phyloP scores from a whole-genome alignment of 768 basidiomycete species.

The Suillus variegatus region DNA sequence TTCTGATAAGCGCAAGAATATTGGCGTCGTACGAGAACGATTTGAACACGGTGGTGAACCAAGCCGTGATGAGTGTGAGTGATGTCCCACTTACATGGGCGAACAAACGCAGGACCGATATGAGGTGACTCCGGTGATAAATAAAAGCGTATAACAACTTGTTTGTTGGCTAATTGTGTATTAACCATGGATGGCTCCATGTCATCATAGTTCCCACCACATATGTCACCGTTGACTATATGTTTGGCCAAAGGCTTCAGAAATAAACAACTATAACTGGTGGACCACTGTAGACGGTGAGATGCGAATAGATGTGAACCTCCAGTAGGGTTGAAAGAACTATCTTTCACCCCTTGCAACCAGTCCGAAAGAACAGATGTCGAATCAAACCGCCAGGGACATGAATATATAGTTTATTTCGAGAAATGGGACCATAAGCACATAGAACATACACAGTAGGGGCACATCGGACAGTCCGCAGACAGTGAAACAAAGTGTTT shows the following conservation, averaged over 20 bases:
- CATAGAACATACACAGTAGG: slow-evolving; percentile 9
- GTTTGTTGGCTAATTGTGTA: too few species aligned
- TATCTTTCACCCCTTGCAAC: background rate
- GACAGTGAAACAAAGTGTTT: slow-evolving; percentile 8
- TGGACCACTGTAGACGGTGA: background rate
- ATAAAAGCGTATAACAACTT: background rate
- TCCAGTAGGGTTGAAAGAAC: background rate
- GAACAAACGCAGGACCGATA: background rate
- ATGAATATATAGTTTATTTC: background rate
- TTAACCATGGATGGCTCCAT: too few species aligned
- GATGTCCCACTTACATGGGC: background rate
- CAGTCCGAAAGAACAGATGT: background rate
- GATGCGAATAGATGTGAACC: background rate
- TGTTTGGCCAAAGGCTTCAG: slow-evolving; percentile 4
- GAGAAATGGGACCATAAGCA: slow-evolving; percentile 2
- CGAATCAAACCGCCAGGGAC: background rate
- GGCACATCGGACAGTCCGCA: slow-evolving; percentile 32
- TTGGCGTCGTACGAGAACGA: background rate
- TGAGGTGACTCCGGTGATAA: background rate
- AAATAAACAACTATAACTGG: slow-evolving; percentile 15
- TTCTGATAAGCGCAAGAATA: background rate
- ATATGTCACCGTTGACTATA: too few species aligned
- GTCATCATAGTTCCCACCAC: too few species aligned
- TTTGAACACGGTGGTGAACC: background rate
- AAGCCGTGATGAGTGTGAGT: background rate